phyloP scores from a whole-genome alignment of 2,329 filamentous ascomycete genomes.

The Ploettnerulaceae sp. region DNA sequence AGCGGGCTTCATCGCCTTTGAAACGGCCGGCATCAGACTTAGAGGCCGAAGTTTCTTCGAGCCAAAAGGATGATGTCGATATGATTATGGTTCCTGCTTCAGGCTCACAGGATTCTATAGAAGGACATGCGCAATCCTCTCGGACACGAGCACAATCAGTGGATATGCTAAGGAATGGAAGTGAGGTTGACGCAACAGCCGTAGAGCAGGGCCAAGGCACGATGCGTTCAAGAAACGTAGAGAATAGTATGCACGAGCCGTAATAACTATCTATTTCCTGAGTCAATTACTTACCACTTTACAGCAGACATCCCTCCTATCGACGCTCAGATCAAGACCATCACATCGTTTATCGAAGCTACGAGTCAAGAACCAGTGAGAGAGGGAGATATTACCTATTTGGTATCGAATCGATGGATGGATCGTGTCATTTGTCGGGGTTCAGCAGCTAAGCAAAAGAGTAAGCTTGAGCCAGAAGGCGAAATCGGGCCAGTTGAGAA shows the following conservation, averaged over 20 bases:
- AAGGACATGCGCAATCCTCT: constrained; percentile 5
- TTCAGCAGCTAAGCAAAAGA: constrained; percentile 50
- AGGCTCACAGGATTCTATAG: constrained; percentile 11
- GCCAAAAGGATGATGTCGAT: constrained; percentile 33
- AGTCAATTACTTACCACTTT: constrained; percentile 6
- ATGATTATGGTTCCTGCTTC: constrained; percentile 28
- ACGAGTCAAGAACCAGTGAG: constrained; percentile 42
- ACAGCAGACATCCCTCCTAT: constrained; percentile 40
- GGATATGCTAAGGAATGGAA: constrained; percentile 25
- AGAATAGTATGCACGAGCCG: constrained; percentile 12
- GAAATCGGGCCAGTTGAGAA: constrained; percentile 78
- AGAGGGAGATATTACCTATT: constrained; percentile 69
- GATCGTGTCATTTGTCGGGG: constrained; percentile 64
- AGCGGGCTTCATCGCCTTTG: constrained; percentile 59
- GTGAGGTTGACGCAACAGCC: constrained; percentile 5
- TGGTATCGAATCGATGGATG: constrained; percentile 79
- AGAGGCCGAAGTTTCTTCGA: constrained; percentile 26
- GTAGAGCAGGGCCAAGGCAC: background rate
- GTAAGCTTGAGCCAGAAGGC: constrained; percentile 56
- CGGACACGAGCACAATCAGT: constrained; percentile 20
- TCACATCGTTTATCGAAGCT: constrained; percentile 58
- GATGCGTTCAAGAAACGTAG: background rate
- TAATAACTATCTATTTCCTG: background rate
- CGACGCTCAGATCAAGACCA: constrained; percentile 69
- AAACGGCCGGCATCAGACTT: constrained; percentile 53